These are phyloP conservation scores for Saussurea involucrata DNA, from an alignment of 129 eudicot genomes.

Conservation along the genomic window DNA sequence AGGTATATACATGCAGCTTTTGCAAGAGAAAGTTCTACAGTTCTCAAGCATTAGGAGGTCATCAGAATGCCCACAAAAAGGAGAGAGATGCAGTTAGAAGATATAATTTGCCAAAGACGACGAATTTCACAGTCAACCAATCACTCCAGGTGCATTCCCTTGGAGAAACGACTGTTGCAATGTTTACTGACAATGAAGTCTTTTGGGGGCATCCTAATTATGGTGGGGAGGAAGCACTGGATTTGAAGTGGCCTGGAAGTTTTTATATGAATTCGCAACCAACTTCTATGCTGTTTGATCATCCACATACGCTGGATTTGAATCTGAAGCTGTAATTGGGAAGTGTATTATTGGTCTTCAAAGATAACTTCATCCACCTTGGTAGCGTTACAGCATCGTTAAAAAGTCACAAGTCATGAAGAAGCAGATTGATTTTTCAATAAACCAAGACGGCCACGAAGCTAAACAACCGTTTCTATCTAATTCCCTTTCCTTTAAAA, in stretches of 20 bases:
- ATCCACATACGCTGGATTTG: constrained; percentile 28
- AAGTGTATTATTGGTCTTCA: background rate
- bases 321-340: constrained; percentile 34
- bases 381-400: background rate
- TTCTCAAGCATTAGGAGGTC: constrained; percentile 85
- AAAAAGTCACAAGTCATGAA: background rate
- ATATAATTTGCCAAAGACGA: constrained; percentile 30
- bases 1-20: constrained; percentile 55
- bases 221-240: constrained; percentile 9
- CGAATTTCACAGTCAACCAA: constrained; percentile 24
- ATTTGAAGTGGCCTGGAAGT: constrained; percentile 62
- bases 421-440: background rate
- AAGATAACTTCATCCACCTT: background rate
- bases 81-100: constrained; percentile 56
- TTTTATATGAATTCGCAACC: constrained; percentile 33
- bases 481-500: background rate
- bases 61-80: constrained; percentile 70
- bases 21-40: constrained; percentile 68
- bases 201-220: constrained; percentile 20
- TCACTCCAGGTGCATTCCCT: constrained; percentile 56
- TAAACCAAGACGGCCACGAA: background rate
- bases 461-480: background rate
- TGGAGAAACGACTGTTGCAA: constrained; percentile 13
- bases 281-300: constrained; percentile 18
- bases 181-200: constrained; percentile 16